Conservation (phyloP, 768 basidiomycete genomes). For the Holtermannia corniformis region DNA sequence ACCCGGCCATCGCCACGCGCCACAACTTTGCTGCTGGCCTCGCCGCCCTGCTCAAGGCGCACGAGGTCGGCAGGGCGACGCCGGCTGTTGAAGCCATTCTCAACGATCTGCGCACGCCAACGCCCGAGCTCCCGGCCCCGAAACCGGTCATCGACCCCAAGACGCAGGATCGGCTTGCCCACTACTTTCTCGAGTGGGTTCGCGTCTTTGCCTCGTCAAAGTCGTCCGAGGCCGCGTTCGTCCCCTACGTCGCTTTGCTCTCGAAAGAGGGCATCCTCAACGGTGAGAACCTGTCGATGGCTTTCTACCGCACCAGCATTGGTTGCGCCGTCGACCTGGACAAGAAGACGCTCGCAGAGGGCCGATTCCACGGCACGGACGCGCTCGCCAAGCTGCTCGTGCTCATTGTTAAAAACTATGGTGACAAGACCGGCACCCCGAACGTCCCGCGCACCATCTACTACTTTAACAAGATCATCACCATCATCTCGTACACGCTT, state of each 20-base stretch:
- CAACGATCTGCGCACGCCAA: slow-evolving; percentile 55
- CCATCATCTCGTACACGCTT: slow-evolving; percentile 90
- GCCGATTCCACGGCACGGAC: slow-evolving; percentile 75
- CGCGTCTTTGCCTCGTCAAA: slow-evolving; percentile 81
- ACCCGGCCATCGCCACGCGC: slow-evolving; percentile 66
- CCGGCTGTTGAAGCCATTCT: slow-evolving; percentile 47
- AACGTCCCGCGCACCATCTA: slow-evolving; percentile 93
- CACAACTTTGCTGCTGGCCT: slow-evolving; percentile 69
- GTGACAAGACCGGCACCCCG: slow-evolving; percentile 78
- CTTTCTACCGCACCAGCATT: slow-evolving; percentile 97
- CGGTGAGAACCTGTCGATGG: slow-evolving; percentile 88
- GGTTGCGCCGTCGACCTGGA: slow-evolving; percentile 89
- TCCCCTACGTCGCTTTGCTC: slow-evolving; percentile 91
- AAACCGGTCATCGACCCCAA: slow-evolving; percentile 21
- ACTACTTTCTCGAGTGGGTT: slow-evolving; percentile 64
- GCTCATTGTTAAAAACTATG: slow-evolving; percentile 98
- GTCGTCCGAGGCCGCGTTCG: slow-evolving; percentile 81
- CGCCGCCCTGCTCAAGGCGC: slow-evolving; percentile 67
- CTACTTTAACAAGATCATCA: slow-evolving; percentile 92
- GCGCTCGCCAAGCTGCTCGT: slow-evolving; percentile 90
- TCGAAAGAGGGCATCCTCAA: slow-evolving; percentile 95
- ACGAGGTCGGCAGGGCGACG: slow-evolving; percentile 64
- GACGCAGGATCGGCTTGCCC: slow-evolving; percentile 41
- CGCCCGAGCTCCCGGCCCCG: slow-evolving; percentile 6
- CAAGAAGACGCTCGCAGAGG: slow-evolving; percentile 42